Base-by-base conservation (phyloP, 1,139 yeast genomes). In the Geotrichum citri-aurantii region DNA sequence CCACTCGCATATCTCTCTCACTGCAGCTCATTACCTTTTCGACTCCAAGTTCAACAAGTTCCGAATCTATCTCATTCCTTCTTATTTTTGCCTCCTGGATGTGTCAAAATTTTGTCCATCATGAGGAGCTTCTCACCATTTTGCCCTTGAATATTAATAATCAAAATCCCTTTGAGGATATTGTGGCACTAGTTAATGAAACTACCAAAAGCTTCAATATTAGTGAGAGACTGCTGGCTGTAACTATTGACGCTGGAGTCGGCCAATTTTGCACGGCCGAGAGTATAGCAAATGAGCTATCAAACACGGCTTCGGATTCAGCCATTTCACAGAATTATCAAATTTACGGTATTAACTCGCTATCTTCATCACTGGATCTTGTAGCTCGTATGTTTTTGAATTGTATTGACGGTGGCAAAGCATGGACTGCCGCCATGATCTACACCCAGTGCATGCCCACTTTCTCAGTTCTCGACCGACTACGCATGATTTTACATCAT, bases 1-100 rank as follows among this genome's bases (percentile, higher is more conserved):
- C 47, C n/a, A 48, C 56, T n/a, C 33, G 26, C 8, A 33, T 53
- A 2, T 53, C 56, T 10, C 56, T 53, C n/a, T 53, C 56, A n/a
- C 21, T 53, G 24, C 44, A 37, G 44, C 44, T 37, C 17, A 2
- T 37, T 4, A 37, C 44, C 19, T 14, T 37, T 37, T 17, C 19
- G 19, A 37, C 44, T n/a, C 44, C 44, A 27, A 40, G 24, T 17
- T 53, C 37, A 33, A 31, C 47, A 24, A 37, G 21, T 53, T 23
- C 37, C 21, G 52, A 44, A 1, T n/a, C 29, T 8, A n/a, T 53
- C 6, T n/a, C 40, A 6, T 53, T 53, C 24, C 42, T 53, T 21
- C 23, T 31, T 14, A 37, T 53, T 10, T 47, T 53, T 37, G 56
- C n/a, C 5, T 51, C 48, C 11, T 53, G 56, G 56, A 44, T 53